Evolutionary conservation across 2,329 filamentous ascomycete species (phyloP).

Genomic region (Fusarium humuli): DNA sequence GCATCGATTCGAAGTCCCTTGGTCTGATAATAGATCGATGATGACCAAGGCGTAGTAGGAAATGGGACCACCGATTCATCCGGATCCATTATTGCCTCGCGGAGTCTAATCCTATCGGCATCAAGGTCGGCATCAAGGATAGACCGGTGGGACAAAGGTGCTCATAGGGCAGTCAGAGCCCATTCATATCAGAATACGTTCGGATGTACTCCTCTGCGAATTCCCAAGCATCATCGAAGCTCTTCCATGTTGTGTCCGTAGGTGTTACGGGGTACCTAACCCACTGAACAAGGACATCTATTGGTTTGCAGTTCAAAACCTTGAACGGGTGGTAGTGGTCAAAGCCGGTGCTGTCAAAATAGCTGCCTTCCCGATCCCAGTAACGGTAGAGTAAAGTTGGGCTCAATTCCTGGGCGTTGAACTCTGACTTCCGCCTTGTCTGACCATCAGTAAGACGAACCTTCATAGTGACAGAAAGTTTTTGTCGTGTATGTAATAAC

Average conservation of each 20-base stretch:
- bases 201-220: neutral
- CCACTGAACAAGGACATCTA: neutral
- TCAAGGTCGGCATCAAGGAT: too few relatives aligned
- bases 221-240: neutral
- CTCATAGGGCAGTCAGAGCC: neutral
- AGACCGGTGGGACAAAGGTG: neutral
- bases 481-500: neutral
- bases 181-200: neutral
- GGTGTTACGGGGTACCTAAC: neutral
- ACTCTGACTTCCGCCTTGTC: too few relatives aligned
- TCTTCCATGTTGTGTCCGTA: neutral
- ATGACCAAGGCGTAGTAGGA: too few relatives aligned
- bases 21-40: too few relatives aligned
- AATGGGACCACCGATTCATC: too few relatives aligned
- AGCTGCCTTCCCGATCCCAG: too few relatives aligned
- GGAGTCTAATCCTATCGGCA: too few relatives aligned
- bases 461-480: neutral
- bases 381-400: too few relatives aligned
- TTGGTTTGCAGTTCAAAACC: neutral
- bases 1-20: too few relatives aligned
- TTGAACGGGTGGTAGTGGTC: rapidly evolving
- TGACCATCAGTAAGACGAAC: neutral
- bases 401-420: too few relatives aligned
- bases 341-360: neutral
- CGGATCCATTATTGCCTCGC: too few relatives aligned